These are phyloP conservation scores for Lactarius psammicola DNA, from an alignment of 768 basidiomycete species.

Conservation along the genomic window DNA sequence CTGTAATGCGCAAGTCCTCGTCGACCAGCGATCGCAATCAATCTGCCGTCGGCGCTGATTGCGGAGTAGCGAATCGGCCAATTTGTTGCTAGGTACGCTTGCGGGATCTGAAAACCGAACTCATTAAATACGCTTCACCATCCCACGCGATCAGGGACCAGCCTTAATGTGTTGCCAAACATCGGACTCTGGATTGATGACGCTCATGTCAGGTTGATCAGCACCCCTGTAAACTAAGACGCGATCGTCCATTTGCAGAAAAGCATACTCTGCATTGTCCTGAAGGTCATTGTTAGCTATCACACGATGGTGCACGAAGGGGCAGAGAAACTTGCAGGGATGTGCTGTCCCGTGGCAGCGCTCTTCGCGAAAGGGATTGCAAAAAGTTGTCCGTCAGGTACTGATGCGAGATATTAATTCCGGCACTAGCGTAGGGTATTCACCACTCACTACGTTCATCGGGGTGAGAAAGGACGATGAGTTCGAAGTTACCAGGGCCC, in stretches of 20 bases:
- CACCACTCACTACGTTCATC: conserved; percentile 47
- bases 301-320: conserved; percentile 1
- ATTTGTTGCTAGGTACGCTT: conserved; percentile 82
- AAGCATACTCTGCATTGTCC: conserved; percentile 96
- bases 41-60: conserved; percentile 83
- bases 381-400: conserved; percentile 69
- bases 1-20: conserved; percentile 93
- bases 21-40: conserved; percentile 90
- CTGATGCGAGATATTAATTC: conserved; percentile 37
- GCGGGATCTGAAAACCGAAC: conserved; percentile 63
- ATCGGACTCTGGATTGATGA: conserved; percentile 96
- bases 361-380: conserved; percentile 92
- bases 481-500: conserved; percentile 89
- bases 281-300: conserved; percentile 35
- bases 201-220: conserved; percentile 96
- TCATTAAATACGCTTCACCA: neutral
- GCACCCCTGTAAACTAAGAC: conserved; percentile 92
- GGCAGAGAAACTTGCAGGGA: conserved; percentile 59
- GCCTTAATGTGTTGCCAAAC: conserved; percentile 98
- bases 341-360: conserved; percentile 86
- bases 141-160: conserved; percentile 5
- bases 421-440: neutral
- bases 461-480: conserved; percentile 67
- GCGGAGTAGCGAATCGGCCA: conserved; percentile 95
- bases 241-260: conserved; percentile 93